phyloP scores from a whole-genome alignment of 2,329 filamentous ascomycete genomes.

The Fusarium devonianum region DNA sequence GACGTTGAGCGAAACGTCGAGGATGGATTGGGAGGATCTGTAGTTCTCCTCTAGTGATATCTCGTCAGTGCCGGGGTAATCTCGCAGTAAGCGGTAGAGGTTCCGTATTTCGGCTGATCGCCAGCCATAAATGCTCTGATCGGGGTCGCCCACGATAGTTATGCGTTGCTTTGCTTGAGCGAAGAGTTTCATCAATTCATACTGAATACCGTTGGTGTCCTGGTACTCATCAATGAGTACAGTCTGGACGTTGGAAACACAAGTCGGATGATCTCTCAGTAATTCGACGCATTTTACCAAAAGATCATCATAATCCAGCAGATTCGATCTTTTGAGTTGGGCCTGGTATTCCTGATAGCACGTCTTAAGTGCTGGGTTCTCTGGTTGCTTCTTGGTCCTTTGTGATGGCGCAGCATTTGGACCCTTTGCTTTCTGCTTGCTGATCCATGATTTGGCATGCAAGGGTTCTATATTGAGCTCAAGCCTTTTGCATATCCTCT shows the following conservation, averaged over 20 bases:
- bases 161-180: constrained; percentile 77
- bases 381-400: constrained; percentile 46
- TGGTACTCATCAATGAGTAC: constrained; percentile 98
- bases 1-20: constrained; percentile 79
- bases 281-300: constrained; percentile 84
- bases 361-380: constrained; percentile 67
- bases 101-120: constrained; percentile 93
- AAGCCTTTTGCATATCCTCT: constrained; percentile 81
- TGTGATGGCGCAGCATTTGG: constrained; percentile 53
- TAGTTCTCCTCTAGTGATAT: constrained; percentile 94
- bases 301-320: constrained; percentile 94
- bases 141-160: constrained; percentile 94
- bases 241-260: constrained; percentile 87
- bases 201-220: constrained; percentile 95
- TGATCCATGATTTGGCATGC: constrained; percentile 77
- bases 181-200: constrained; percentile 90
- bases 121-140: constrained; percentile 98
- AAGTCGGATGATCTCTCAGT: constrained; percentile 74
- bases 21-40: constrained; percentile 84
- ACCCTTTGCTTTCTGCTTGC: constrained; percentile 68
- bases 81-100: constrained; percentile 75
- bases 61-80: constrained; percentile 80
- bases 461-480: constrained; percentile 73
- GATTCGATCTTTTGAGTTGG: constrained; percentile 75
- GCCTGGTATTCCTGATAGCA: constrained; percentile 80